Evolutionary conservation across 495 filamentous ascomycete genomes (phyloP).

Genomic region (Penicillium coprophilum): DNA sequence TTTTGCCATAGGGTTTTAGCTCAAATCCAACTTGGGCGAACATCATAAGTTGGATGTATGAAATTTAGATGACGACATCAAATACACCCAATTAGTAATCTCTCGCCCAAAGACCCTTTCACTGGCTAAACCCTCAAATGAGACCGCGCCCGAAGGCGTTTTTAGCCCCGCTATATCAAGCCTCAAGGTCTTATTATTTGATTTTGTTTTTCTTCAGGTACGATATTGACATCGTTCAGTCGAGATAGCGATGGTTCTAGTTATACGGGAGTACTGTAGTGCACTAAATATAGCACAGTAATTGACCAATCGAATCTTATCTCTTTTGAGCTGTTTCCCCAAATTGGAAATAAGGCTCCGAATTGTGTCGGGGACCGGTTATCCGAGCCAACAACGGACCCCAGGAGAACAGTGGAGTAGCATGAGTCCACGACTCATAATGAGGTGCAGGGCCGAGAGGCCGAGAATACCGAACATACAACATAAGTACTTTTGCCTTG

Average conservation of each 20-base stretch:
- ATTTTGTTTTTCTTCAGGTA: background rate
- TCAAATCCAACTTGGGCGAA: background rate
- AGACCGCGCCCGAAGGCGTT: background rate
- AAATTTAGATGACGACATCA: background rate
- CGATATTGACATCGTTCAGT: background rate
- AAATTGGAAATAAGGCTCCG: background rate
- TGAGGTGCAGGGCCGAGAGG: background rate
- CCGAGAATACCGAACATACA: background rate
- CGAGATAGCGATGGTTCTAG: background rate
- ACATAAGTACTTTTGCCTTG: background rate
- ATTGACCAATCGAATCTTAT: background rate
- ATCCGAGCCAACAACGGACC: conserved; percentile 1
- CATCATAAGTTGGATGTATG: background rate
- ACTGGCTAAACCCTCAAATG: background rate
- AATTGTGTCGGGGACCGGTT: background rate
- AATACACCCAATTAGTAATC: too few relatives aligned
- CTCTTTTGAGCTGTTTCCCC: background rate
- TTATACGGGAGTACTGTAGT: background rate
- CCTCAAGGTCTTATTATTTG: background rate
- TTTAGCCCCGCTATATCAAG: conserved; percentile 2
- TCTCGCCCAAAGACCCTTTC: background rate
- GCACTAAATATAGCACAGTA: background rate
- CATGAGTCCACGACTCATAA: conserved; percentile 1
- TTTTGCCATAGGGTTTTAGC: conserved; percentile 22
- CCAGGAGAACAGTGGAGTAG: background rate